Evolutionary conservation across 768 basidiomycete species (phyloP).

Genomic region (Suillus fuscotomentosus): DNA sequence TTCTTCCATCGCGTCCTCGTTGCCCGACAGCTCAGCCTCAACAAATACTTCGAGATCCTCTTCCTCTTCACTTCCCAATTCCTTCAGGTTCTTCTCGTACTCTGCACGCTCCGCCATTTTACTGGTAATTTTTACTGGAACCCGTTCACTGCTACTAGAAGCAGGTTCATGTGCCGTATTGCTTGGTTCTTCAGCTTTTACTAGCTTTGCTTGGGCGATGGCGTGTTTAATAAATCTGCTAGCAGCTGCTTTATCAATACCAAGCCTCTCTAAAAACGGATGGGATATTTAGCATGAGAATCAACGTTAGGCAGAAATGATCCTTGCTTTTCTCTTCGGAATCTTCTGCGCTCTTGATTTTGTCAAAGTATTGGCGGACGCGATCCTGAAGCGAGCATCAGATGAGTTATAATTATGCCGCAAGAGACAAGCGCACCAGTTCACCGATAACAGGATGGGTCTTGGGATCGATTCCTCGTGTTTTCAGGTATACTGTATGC

Average conservation of each 20-base stretch:
- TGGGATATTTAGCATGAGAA: neutral
- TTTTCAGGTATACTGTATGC: constrained; percentile 72
- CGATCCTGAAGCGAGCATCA: constrained; percentile 49
- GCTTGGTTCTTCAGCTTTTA: constrained; percentile 31
- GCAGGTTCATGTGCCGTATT: constrained; percentile 3
- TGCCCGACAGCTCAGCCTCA: constrained; percentile 16
- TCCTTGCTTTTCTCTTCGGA: constrained; percentile 45
- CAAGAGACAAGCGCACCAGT: constrained; percentile 21
- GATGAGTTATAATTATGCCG: no score
- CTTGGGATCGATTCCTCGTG: constrained; percentile 76
- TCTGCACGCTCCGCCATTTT: constrained; percentile 74
- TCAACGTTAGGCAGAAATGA: neutral
- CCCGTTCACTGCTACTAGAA: constrained; percentile 24
- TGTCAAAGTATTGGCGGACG: constrained; percentile 78
- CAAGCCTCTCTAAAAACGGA: constrained; percentile 32
- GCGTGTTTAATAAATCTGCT: constrained; percentile 83
- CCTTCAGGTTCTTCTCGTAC: constrained; percentile 56
- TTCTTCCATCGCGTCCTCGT: constrained; percentile 14
- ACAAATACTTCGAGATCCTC: constrained; percentile 39
- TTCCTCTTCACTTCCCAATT: constrained; percentile 41
- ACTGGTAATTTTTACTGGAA: constrained; percentile 58
- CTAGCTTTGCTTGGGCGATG: constrained; percentile 59
- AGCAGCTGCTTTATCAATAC: constrained; percentile 79
- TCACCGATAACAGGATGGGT: constrained; percentile 77
- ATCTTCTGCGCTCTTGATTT: constrained; percentile 74